phyloP scores from a whole-genome alignment of 2,329 filamentous ascomycete species.

The Stromatinia cepivora region DNA sequence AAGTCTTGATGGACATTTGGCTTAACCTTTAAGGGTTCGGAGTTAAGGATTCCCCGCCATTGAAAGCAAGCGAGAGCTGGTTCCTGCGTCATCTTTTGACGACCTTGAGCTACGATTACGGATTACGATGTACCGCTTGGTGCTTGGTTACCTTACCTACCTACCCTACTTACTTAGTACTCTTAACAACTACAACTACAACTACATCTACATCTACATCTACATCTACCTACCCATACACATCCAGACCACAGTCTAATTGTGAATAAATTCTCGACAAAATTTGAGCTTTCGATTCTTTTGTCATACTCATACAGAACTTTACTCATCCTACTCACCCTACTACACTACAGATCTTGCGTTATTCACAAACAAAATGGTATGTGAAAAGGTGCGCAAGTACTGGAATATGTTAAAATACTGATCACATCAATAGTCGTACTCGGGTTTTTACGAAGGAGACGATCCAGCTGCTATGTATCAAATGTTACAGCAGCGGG shows the following conservation, averaged over 20 bases:
- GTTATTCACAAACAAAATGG: conserved; percentile 28
- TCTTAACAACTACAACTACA: neutral
- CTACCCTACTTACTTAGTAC: neutral
- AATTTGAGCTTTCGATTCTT: neutral
- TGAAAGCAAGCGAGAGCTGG: conserved; percentile 13
- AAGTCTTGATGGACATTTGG: neutral
- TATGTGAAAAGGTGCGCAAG: conserved; percentile 15
- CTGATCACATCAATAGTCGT: conserved; percentile 33
- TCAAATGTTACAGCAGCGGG: conserved; percentile 36
- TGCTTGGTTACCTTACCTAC: too few species aligned
- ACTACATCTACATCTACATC: neutral
- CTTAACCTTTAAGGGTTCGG: conserved; percentile 18
- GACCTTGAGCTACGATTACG: neutral
- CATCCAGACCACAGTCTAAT: neutral
- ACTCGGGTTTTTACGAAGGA: conserved; percentile 36
- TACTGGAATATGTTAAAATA: neutral
- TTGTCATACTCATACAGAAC: neutral
- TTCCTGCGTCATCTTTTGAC: conserved; percentile 25
- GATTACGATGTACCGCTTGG: too few species aligned
- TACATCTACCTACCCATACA: neutral
- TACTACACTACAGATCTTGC: neutral
- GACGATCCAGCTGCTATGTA: conserved; percentile 40
- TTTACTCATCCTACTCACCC: neutral
- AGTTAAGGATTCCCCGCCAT: conserved; percentile 20
- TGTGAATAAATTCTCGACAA: neutral